phyloP scores from a whole-genome alignment of 2,329 filamentous ascomycete genomes.

The Fusarium proliferatum region DNA sequence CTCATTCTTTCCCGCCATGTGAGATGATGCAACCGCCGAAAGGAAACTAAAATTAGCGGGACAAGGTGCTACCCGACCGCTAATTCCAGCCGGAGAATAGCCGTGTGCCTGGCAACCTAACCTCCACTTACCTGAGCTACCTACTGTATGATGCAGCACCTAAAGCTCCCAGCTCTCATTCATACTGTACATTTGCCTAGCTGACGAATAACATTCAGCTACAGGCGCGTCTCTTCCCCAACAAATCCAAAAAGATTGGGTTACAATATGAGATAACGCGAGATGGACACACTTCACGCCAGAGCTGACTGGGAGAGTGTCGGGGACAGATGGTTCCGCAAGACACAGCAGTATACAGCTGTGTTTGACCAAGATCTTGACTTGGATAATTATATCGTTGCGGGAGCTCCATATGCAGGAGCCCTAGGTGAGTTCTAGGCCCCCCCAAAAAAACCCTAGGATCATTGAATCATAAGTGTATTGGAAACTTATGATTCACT shows the following conservation, averaged over 20 bases:
- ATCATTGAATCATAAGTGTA: background rate
- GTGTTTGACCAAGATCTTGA: slow-evolving; percentile 95
- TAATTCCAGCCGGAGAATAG: slow-evolving; percentile 49
- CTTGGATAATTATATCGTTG: slow-evolving; percentile 92
- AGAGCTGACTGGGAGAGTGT: slow-evolving; percentile 95
- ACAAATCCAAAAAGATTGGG: background rate
- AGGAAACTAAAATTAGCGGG: slow-evolving; percentile 19
- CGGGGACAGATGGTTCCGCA: slow-evolving; percentile 94
- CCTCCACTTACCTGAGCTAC: slow-evolving; percentile 20
- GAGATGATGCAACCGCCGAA: slow-evolving; percentile 44
- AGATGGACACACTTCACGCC: slow-evolving; percentile 71
- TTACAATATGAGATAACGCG: slow-evolving; percentile 48
- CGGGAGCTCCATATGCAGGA: slow-evolving; percentile 91
- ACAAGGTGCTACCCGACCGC: slow-evolving; percentile 24
- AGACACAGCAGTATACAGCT: slow-evolving; percentile 90
- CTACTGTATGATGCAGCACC: slow-evolving; percentile 24
- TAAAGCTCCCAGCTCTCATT: slow-evolving; percentile 18
- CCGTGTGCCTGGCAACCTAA: slow-evolving; percentile 37
- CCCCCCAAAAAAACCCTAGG: background rate
- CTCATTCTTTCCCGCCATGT: slow-evolving; percentile 33
- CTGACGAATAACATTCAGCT: slow-evolving; percentile 18
- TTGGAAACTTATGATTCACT: slow-evolving; percentile 13
- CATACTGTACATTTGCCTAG: slow-evolving; percentile 23
- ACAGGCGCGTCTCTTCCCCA: background rate
- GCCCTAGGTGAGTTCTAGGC: slow-evolving; percentile 77